Conservation (phyloP, 2,329 filamentous ascomycete species). For the Cladosporium sp. region DNA sequence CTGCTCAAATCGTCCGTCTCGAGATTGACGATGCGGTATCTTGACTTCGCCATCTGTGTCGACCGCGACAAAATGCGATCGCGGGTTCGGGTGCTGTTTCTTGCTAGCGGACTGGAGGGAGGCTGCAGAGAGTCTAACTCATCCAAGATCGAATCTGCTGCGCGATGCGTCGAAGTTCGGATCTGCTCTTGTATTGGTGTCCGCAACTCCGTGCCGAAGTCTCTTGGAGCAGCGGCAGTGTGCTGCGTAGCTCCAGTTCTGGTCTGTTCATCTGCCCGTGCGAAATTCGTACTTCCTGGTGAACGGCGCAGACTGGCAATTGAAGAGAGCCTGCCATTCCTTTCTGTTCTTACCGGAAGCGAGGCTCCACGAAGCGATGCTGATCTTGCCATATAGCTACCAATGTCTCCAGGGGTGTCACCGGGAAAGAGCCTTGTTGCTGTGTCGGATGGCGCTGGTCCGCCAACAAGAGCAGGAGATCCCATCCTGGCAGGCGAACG, state of each 20-base stretch:
- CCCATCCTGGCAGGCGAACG: neutral
- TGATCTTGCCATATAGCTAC: neutral
- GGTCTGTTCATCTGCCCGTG: neutral
- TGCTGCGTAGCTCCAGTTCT: neutral
- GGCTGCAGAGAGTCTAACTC: neutral
- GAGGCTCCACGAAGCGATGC: neutral
- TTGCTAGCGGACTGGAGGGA: neutral
- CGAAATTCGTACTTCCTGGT: neutral
- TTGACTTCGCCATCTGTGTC: neutral
- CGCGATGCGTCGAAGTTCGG: neutral
- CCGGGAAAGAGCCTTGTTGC: neutral
- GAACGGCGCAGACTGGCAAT: neutral
- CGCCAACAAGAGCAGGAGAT: neutral
- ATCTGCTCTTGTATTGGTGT: neutral
- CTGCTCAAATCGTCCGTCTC: neutral
- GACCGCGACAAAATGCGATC: neutral
- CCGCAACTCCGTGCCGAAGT: neutral
- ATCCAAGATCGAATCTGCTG: neutral
- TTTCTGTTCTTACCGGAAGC: neutral
- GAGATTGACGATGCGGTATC: conserved; percentile 4
- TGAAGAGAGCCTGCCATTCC: neutral
- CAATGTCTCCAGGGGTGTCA: neutral
- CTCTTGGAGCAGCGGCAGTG: neutral
- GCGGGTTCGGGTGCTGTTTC: neutral
- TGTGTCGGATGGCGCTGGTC: neutral